A percentile compares a stretch with the other conserved stretches of the same genome.
Conservation (phyloP, 2,329 filamentous ascomycete genomes). For the Phoma herbarum region DNA sequence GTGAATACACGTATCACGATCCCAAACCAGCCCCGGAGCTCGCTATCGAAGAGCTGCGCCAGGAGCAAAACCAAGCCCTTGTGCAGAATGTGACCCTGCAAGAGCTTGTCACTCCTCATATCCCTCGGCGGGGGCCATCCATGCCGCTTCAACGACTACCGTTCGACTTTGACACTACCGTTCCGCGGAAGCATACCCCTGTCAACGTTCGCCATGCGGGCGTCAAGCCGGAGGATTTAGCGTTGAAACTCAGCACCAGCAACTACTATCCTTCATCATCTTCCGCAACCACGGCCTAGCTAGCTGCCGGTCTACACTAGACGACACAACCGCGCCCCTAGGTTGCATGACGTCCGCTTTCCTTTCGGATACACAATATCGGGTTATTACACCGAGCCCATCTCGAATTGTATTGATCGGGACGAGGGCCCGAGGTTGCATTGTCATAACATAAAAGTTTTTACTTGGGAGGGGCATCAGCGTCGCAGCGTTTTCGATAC, state of each 20-base stretch:
- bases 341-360: not conserved
- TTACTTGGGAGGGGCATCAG: slow-evolving; percentile 13
- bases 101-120: not conserved
- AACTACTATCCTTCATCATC: slow-evolving; percentile 7
- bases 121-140: not conserved
- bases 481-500: slow-evolving; percentile 17
- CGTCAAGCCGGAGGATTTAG: slow-evolving; percentile 7
- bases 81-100: slow-evolving; percentile 9
- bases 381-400: not conserved
- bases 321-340: not conserved
- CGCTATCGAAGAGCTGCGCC: slow-evolving; percentile 5
- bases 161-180: not conserved
- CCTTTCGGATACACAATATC: not conserved
- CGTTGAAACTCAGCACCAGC: slow-evolving; percentile 1
- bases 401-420: not conserved
- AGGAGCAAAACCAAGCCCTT: slow-evolving; percentile 16
- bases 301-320: not conserved
- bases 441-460: not conserved
- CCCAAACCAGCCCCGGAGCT: slow-evolving; percentile 46
- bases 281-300: slow-evolving; percentile 6
- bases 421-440: not conserved
- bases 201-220: not conserved
- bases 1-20: slow-evolving; percentile 66
- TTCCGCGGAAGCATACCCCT: not conserved
- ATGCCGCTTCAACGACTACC: not conserved